These are phyloP conservation scores for Alternaria sp. DNA, from an alignment of 2,329 filamentous ascomycete genomes.

Conservation along the genomic window DNA sequence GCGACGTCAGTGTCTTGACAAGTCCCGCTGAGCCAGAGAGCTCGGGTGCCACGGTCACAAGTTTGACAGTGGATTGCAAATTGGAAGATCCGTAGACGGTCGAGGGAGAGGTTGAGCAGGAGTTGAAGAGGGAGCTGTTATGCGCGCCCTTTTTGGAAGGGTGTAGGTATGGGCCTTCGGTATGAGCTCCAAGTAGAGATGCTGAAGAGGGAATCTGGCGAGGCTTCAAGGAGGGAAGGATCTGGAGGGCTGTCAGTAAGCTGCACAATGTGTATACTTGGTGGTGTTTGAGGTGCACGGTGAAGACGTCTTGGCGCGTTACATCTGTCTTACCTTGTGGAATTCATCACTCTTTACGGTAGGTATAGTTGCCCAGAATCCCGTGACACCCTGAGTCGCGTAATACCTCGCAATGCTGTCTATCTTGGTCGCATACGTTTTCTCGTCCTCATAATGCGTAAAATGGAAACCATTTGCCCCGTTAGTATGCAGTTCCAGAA, in stretches of 20 bases:
- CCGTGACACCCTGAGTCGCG: conserved; percentile 61
- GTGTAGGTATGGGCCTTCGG: conserved; percentile 65
- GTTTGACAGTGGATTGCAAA: conserved; percentile 55
- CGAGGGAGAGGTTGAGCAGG: conserved; percentile 45
- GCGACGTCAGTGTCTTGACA: conserved; percentile 54
- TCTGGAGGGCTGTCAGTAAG: conserved; percentile 43
- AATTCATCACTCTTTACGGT: conserved; percentile 60
- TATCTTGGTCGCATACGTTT: conserved; percentile 56
- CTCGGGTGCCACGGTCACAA: conserved; percentile 64
- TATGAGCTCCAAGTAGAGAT: conserved; percentile 64
- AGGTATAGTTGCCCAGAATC: conserved; percentile 64
- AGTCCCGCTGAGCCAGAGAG: conserved; percentile 54
- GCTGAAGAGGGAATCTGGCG: conserved; percentile 55
- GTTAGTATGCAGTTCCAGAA: conserved; percentile 65
- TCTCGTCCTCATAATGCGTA: conserved; percentile 57
- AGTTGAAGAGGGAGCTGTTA: conserved; percentile 56
- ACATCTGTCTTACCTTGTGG: conserved; percentile 47
- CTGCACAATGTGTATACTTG: background rate
- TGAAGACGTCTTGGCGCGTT: background rate
- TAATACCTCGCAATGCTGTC: conserved; percentile 60
- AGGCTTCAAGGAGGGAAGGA: conserved; percentile 59
- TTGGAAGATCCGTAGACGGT: conserved; percentile 59
- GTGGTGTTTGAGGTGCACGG: background rate
- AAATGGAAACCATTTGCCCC: conserved; percentile 64
- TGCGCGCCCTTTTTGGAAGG: conserved; percentile 64